Conservation (phyloP, 768 basidiomycete species). For the Kwoniella dejecticola region DNA sequence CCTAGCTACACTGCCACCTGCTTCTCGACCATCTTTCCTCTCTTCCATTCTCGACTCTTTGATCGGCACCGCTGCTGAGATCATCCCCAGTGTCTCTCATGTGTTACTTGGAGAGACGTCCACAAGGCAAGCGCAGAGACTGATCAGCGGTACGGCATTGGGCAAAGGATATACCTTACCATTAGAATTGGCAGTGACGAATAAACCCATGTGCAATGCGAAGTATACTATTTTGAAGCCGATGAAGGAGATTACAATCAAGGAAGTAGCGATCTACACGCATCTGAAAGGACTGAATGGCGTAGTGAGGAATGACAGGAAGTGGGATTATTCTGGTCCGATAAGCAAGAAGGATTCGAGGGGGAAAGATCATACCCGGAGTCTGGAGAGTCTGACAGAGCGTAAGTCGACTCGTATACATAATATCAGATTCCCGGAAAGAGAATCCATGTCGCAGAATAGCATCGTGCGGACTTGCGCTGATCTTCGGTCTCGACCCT, state of each 20-base stretch:
- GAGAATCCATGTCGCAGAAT: too few relatives aligned
- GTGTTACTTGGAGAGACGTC: constrained; percentile 52
- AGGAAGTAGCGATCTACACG: constrained; percentile 50
- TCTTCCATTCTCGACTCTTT: constrained; percentile 45
- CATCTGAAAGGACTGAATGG: constrained; percentile 29
- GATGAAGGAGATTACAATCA: constrained; percentile 48
- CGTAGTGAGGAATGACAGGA: constrained; percentile 38
- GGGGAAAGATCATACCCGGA: constrained; percentile 46
- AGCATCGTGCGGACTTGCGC: too few relatives aligned
- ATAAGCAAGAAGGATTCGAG: constrained; percentile 32
- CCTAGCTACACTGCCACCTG: constrained; percentile 41
- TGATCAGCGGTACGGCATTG: constrained; percentile 48
- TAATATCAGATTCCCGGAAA: too few relatives aligned
- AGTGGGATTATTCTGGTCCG: constrained; percentile 38
- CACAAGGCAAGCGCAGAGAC: constrained; percentile 48
- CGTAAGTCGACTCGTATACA: too few relatives aligned
- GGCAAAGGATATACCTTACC: constrained; percentile 52
- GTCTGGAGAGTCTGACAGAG: constrained; percentile 51
- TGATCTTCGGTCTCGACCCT: too few relatives aligned
- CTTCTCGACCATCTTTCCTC: constrained; percentile 49
- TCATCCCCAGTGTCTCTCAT: constrained; percentile 45
- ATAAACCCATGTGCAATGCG: constrained; percentile 4
- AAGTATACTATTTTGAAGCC: constrained; percentile 38
- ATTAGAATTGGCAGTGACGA: constrained; percentile 38
- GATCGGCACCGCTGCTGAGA: constrained; percentile 24